Evolutionary conservation across 2,329 filamentous ascomycete species (phyloP).

Genomic region (Sporothrix globosa): DNA sequence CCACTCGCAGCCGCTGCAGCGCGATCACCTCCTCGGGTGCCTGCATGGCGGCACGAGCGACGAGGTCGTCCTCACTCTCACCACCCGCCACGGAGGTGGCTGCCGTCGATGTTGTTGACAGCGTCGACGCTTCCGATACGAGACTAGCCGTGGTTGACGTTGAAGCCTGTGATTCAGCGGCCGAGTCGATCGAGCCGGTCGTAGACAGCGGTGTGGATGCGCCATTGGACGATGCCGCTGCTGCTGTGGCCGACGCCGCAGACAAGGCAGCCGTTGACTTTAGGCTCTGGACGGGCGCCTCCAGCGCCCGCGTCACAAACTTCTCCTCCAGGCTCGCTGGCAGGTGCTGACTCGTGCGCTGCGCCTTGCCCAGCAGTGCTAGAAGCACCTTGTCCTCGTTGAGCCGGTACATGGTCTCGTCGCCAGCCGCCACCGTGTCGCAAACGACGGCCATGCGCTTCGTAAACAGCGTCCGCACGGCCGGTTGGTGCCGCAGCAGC

Average conservation of each 20-base stretch:
- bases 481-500: slow-evolving; percentile 54
- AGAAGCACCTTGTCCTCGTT: slow-evolving; percentile 70
- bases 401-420: slow-evolving; percentile 82
- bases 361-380: slow-evolving; percentile 71
- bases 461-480: slow-evolving; percentile 59
- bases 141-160: slow-evolving; percentile 44
- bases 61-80: slow-evolving; percentile 32
- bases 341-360: slow-evolving; percentile 64
- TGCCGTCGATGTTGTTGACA: slow-evolving; percentile 51
- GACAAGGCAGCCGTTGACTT: slow-evolving; percentile 46
- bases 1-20: slow-evolving; percentile 67
- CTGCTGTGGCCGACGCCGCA: not conserved
- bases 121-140: slow-evolving; percentile 38
- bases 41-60: slow-evolving; percentile 48
- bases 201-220: slow-evolving; percentile 39
- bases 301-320: slow-evolving; percentile 75
- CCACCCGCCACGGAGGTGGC: slow-evolving; percentile 49
- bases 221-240: slow-evolving; percentile 44
- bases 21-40: slow-evolving; percentile 54
- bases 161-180: slow-evolving; percentile 50
- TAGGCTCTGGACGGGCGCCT: slow-evolving; percentile 73
- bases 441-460: slow-evolving; percentile 71
- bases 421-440: slow-evolving; percentile 79
- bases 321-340: slow-evolving; percentile 83
- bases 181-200: slow-evolving; percentile 42